Conservation (phyloP, 106 monocot genomes). For the Hemerocallis citrina region DNA sequence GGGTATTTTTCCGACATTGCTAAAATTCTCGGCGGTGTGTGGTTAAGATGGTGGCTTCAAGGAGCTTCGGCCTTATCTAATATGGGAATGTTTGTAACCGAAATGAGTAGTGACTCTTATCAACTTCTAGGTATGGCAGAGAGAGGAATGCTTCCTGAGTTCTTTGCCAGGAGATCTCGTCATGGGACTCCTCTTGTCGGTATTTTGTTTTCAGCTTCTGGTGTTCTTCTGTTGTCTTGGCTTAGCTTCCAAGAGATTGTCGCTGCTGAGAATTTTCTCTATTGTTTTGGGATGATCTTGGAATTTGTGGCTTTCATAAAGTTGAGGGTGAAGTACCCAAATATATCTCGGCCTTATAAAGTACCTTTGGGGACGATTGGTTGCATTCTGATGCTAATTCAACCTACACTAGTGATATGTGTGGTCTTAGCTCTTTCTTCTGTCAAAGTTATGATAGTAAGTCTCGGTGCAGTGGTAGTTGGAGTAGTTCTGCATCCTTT, state of each 20-base stretch:
- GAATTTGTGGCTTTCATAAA: constrained; percentile 56
- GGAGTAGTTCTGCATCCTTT: constrained; percentile 46
- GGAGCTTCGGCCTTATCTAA: constrained; percentile 55
- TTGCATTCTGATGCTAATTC: constrained; percentile 50
- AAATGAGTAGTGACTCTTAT: constrained; percentile 82
- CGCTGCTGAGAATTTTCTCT: constrained; percentile 67
- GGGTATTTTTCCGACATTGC: constrained; percentile 67
- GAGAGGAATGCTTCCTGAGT: constrained; percentile 64
- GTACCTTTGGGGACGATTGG: constrained; percentile 58
- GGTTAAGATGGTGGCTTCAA: constrained; percentile 62
- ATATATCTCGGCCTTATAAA: constrained; percentile 39
- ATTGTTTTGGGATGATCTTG: constrained; percentile 70
- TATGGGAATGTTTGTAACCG: constrained; percentile 68
- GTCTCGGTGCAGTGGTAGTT: constrained; percentile 37
- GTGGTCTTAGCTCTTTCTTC: constrained; percentile 47
- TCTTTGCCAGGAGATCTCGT: constrained; percentile 41
- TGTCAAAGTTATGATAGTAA: constrained; percentile 48
- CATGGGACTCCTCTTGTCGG: constrained; percentile 57
- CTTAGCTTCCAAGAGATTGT: constrained; percentile 74
- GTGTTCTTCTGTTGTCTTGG: constrained; percentile 62
- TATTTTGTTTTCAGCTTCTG: constrained; percentile 70
- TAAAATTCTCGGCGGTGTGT: constrained; percentile 38
- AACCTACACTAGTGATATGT: constrained; percentile 42
- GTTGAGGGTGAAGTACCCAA: constrained; percentile 35
- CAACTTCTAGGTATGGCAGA: constrained; percentile 83